These are phyloP conservation scores for Trypanosoma scelopori DNA, from an alignment of 208 protist species.

Conservation along the genomic window DNA sequence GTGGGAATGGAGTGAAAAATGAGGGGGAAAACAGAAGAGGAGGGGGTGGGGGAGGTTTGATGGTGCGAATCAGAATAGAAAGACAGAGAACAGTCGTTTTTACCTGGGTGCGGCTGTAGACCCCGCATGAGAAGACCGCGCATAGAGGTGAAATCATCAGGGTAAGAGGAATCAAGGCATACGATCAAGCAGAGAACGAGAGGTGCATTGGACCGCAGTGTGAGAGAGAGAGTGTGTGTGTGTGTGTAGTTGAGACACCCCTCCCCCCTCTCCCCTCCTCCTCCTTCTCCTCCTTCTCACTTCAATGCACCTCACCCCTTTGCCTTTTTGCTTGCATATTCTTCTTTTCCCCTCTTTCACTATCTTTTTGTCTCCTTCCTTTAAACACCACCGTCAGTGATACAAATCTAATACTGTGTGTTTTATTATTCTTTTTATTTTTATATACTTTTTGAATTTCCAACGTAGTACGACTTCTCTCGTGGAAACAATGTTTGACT, in stretches of 20 bases:
- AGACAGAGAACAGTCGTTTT: background rate
- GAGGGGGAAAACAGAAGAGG: background rate
- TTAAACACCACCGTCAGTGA: background rate
- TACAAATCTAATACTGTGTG: constrained; percentile 1
- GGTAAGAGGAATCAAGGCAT: background rate
- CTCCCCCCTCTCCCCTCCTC: too few relatives aligned
- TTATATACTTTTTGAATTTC: background rate
- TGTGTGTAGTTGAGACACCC: too few relatives aligned
- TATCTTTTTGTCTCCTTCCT: constrained; percentile 6
- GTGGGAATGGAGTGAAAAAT: background rate
- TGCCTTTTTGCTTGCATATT: too few relatives aligned
- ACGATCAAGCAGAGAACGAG: too few relatives aligned
- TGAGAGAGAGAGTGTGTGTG: too few relatives aligned
- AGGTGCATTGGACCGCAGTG: too few relatives aligned
- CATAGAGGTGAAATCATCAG: background rate
- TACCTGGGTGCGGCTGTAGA: too few relatives aligned
- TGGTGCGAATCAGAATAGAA: background rate
- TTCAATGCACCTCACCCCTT: constrained; percentile 6
- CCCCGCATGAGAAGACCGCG: too few relatives aligned
- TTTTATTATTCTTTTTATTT: constrained; percentile 10
- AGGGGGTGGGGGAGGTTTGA: background rate
- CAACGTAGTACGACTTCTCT: background rate
- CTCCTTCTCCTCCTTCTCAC: constrained; percentile 12
- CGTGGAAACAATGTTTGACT: constrained; percentile 44
- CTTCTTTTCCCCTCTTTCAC: constrained; percentile 7